These are phyloP conservation scores for Trichoderma virens DNA, from an alignment of 495 filamentous ascomycete genomes.

Conservation along the genomic window DNA sequence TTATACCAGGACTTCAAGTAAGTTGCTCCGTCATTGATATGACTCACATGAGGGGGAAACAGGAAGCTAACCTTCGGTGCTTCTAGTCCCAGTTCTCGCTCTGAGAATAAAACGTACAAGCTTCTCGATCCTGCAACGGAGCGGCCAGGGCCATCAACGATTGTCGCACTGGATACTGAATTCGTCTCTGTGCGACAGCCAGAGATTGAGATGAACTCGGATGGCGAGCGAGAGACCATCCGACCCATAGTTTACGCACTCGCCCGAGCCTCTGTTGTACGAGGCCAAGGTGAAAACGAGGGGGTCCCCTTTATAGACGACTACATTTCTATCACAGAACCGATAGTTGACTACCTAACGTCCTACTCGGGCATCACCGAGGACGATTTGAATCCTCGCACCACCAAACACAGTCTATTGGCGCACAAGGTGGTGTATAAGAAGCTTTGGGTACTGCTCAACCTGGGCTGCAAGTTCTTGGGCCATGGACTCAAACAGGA, in stretches of 20 bases:
- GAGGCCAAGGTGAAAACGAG: conserved; percentile 66
- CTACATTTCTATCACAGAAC: conserved; percentile 84
- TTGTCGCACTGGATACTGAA: conserved; percentile 89
- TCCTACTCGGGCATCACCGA: conserved; percentile 82
- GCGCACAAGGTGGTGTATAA: conserved; percentile 90
- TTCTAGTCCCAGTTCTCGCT: conserved; percentile 21
- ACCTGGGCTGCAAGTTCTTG: conserved; percentile 88
- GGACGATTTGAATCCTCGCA: conserved; percentile 69
- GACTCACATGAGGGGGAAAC: neutral
- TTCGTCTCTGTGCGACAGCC: conserved; percentile 86
- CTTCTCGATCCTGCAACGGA: conserved; percentile 57
- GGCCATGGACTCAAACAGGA: conserved; percentile 89
- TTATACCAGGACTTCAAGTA: conserved; percentile 72
- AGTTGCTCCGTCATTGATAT: conserved; percentile 16
- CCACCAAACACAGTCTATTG: conserved; percentile 71
- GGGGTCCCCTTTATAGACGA: conserved; percentile 91
- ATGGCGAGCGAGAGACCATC: conserved; percentile 78
- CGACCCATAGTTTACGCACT: conserved; percentile 77
- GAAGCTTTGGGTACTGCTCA: conserved; percentile 93
- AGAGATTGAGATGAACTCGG: conserved; percentile 87
- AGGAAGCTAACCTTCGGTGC: neutral
- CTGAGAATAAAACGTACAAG: conserved; percentile 41
- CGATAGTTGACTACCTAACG: conserved; percentile 93
- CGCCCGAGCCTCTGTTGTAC: conserved; percentile 79
- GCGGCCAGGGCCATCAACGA: conserved; percentile 57